phyloP scores from a whole-genome alignment of 257 asterid genomes.

The Gynochthodes officinalis region DNA sequence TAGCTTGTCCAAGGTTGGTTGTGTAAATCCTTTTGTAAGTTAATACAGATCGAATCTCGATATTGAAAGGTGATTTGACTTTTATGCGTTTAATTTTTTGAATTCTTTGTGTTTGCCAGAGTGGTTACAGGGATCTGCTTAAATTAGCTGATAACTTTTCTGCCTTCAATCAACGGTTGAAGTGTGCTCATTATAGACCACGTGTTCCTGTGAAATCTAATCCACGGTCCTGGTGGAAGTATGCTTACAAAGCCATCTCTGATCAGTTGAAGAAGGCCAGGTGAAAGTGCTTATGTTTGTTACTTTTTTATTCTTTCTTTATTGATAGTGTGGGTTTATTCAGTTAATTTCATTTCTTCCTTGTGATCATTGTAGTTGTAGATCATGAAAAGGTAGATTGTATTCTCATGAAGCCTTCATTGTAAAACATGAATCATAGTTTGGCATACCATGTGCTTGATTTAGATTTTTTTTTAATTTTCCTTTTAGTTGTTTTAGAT shows the following conservation, averaged over 20 bases:
- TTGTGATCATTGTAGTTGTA: background rate
- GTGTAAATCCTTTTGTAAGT: conserved; percentile 13
- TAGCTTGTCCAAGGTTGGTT: conserved; percentile 81
- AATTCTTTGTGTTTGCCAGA: conserved; percentile 43
- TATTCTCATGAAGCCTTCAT: background rate
- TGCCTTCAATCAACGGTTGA: conserved; percentile 86
- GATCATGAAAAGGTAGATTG: background rate
- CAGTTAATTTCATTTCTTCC: too few relatives aligned
- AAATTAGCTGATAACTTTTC: conserved; percentile 93
- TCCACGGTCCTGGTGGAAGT: conserved; percentile 96
- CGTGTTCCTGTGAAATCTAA: conserved; percentile 51
- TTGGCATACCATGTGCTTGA: background rate
- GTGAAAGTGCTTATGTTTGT: conserved; percentile 29
- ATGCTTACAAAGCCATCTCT: conserved; percentile 68
- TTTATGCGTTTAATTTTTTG: background rate
- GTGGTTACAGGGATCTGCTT: conserved; percentile 78
- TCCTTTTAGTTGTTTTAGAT: too few relatives aligned
- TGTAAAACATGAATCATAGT: background rate
- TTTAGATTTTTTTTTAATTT: too few relatives aligned
- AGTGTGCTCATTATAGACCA: conserved; percentile 89
- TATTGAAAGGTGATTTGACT: background rate
- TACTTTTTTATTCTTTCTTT: background rate
- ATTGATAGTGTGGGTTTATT: background rate
- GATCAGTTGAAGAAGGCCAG: conserved; percentile 82
- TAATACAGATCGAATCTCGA: background rate